These are phyloP conservation scores for Neoarthrinium moseri DNA, from an alignment of 2,329 filamentous ascomycete genomes.

Conservation along the genomic window DNA sequence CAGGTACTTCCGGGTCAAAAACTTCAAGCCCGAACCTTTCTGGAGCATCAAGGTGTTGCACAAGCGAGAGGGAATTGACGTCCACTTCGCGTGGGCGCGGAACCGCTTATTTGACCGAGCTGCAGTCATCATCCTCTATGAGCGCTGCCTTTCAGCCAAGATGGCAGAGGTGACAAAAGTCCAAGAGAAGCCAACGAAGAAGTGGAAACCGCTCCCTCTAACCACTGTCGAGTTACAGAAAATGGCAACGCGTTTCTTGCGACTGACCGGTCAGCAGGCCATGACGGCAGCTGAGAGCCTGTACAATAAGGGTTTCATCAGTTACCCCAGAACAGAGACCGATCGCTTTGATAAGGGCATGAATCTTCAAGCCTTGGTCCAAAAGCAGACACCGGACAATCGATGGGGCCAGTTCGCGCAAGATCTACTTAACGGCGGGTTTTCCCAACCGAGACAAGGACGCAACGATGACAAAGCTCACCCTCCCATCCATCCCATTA, in stretches of 20 bases:
- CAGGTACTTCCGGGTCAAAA: constrained; percentile 88
- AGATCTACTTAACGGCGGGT: constrained; percentile 70
- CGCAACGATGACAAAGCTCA: constrained; percentile 95
- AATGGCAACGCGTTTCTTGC: constrained; percentile 83
- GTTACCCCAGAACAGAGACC: constrained; percentile 95
- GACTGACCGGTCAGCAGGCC: constrained; percentile 86
- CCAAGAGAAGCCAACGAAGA: constrained; percentile 86
- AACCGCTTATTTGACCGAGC: constrained; percentile 85
- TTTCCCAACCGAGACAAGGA: constrained; percentile 78
- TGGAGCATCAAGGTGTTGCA: constrained; percentile 90
- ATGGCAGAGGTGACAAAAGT: constrained; percentile 80
- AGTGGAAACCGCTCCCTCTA: constrained; percentile 89
- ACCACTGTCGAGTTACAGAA: constrained; percentile 98
- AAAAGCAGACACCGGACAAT: constrained; percentile 77
- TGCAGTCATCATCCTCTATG: constrained; percentile 77
- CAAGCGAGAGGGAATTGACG: constrained; percentile 71
- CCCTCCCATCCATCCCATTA: constrained; percentile 93
- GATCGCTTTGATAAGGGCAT: constrained; percentile 93
- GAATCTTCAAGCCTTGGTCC: constrained; percentile 74
- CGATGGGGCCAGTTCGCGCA: constrained; percentile 82
- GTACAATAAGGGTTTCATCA: constrained; percentile 95
- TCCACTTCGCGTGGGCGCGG: constrained; percentile 81
- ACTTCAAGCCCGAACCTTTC: constrained; percentile 89
- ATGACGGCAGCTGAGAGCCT: constrained; percentile 86
- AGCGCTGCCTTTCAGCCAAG: constrained; percentile 76